phyloP scores from a whole-genome alignment of 805 yeast genomes.

The Candida morakotiae region DNA sequence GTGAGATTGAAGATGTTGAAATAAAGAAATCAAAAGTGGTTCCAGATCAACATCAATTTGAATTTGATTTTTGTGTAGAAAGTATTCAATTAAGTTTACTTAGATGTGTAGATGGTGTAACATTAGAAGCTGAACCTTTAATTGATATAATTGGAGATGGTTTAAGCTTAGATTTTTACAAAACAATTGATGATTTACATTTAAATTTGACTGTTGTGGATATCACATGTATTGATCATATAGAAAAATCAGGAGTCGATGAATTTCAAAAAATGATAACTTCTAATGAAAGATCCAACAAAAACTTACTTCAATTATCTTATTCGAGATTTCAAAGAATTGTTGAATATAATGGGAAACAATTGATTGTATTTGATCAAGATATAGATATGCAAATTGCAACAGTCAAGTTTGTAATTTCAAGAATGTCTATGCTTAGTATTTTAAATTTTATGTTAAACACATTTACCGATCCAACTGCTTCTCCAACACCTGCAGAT shows the following conservation, averaged over 20 bases:
- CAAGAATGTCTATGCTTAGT: constrained; percentile 75
- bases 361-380: constrained; percentile 74
- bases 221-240: constrained; percentile 69
- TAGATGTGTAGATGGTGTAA: constrained; percentile 60
- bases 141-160: constrained; percentile 70
- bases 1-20: constrained; percentile 14
- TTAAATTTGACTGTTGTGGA: constrained; percentile 63
- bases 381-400: constrained; percentile 69
- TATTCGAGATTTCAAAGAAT: constrained; percentile 58
- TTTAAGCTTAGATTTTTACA: constrained; percentile 56
- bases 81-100: constrained; percentile 56
- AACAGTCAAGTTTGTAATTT: constrained; percentile 67
- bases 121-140: constrained; percentile 61
- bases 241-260: constrained; percentile 55
- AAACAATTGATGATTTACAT: constrained; percentile 57
- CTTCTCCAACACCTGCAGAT: constrained; percentile 64
- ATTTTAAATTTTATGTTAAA: constrained; percentile 76
- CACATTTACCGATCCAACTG: constrained; percentile 83
- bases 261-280: constrained; percentile 70
- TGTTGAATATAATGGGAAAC: constrained; percentile 48
- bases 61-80: constrained; percentile 68
- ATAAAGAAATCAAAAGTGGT: constrained; percentile 5
- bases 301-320: constrained; percentile 52
- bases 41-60: constrained; percentile 58
- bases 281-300: constrained; percentile 29